These are phyloP conservation scores for Dactylellina haptotyla DNA, from an alignment of 2,329 filamentous ascomycete genomes.

Conservation along the genomic window DNA sequence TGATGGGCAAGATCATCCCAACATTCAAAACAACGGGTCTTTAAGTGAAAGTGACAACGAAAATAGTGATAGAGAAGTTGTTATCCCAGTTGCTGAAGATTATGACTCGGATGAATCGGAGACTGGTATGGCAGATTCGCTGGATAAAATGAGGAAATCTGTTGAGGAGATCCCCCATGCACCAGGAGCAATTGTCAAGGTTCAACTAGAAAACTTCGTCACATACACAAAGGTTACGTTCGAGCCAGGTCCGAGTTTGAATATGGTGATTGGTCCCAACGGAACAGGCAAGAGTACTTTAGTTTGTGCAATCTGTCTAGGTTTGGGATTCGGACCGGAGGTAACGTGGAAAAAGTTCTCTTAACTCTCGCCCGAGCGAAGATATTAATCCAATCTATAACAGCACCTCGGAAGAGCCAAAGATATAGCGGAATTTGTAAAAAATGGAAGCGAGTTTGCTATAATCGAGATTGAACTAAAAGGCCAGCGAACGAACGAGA, in stretches of 20 bases:
- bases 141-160: constrained; percentile 54
- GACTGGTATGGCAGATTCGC: constrained; percentile 47
- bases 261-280: constrained; percentile 99
- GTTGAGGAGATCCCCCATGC: constrained; percentile 45
- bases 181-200: constrained; percentile 86
- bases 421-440: constrained; percentile 88
- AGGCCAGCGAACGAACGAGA: constrained; percentile 68
- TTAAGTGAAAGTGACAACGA: not conserved
- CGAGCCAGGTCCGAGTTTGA: constrained; percentile 87
- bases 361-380: not conserved
- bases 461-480: constrained; percentile 91
- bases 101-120: constrained; percentile 51
- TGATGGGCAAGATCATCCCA: not conserved
- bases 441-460: constrained; percentile 81
- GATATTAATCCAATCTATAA: constrained; percentile 38
- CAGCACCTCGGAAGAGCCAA: constrained; percentile 84
- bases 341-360: constrained; percentile 60
- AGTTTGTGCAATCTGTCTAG: constrained; percentile 94
- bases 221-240: constrained; percentile 95
- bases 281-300: constrained; percentile 97
- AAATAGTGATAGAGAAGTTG: constrained; percentile 11
- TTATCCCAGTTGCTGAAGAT: constrained; percentile 52
- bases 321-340: constrained; percentile 81
- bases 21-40: constrained; percentile 1
- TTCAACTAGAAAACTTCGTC: constrained; percentile 88